Base-by-base conservation (phyloP, 441 rosid species). In the Aquilaria agallochum region DNA sequence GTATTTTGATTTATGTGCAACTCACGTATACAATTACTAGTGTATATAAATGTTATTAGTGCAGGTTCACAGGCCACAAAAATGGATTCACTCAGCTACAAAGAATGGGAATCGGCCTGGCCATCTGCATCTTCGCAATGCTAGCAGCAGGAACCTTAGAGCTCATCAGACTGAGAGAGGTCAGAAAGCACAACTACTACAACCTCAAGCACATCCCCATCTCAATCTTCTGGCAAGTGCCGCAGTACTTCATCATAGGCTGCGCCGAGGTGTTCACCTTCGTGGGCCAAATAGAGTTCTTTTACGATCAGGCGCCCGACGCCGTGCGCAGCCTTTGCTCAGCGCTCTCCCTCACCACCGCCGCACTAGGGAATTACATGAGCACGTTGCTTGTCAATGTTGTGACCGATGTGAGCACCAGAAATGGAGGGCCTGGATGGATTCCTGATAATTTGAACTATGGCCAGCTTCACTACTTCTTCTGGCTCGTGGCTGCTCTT, bases 321-420 rank as follows among this genome's bases (percentile, higher is more conserved):
- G 92, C 89, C 7, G 83, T 82, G 84, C 76, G 87, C 66, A 86
- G 87, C 68, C 60, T 83, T 7, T 81, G 89, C 71, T 81, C 89
- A 2, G 89, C 87, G 2, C 74, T 86, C 57, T 74, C 85, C 2
- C 85, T 81, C 5, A 81, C 86, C 1, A 81, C 86, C 0, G 77
- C 75, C 5, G 84, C 92, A 2, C 68, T 83, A 1, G 89, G 92
- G 31, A 83, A 72, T 66, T 80, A 83, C 66, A 62, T 86, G 65
- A 81, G 89, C 74, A 78, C 86, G 11, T 46, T 81, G 62, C 76
- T 80, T 0, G 83, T 83, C 30, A 75, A 74, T 2, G 53, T 83
- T 11, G 87, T 80, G 34, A 72, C 84, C 2, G 71, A 73, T 50
- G 55, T 80, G 58, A 83, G 85, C 50, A 78, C 84, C 3, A 74